Evolutionary conservation across 495 filamentous ascomycete genomes (phyloP), one percentile per base, ranked within the genome.

Genomic region (Neurospora cerealis): DNA sequence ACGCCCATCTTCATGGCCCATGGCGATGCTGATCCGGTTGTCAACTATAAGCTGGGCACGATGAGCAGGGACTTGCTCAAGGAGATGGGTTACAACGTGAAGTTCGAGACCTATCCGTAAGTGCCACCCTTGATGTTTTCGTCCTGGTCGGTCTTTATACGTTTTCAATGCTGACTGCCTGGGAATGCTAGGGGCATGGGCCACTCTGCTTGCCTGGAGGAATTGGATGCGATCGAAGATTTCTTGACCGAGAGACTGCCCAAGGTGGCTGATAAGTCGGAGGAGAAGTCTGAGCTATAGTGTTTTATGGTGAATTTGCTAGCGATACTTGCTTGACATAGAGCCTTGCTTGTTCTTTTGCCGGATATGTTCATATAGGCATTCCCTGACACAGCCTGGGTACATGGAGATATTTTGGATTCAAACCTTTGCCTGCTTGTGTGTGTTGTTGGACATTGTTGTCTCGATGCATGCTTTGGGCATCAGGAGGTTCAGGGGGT

Each of bases 1-100:
- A 97, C 94, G 3, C 91, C 91, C 1, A 90, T 97, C 70, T 96
- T 96, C 82, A 89, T 97, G 87, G 94, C 88, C 10, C 95, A 99
- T 75, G 95, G 95, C 19, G 86, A 89, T 73, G 81, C 80, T 1
- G 96, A 99, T 82, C 83, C 81, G 13, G 83, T 96, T 21, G 92
- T 99, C 2, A 87, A 85, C 74, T 85, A 87, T 39, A 78, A 85
- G 41, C 93, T 92, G 82, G 96, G 95, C 9, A 78, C 88, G 79
- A 79, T 81, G 78, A 93, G 92, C 2, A 87, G 85, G 9, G 83
- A 93, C 9, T 71, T 82, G 71, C 79, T 97, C 70, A 89, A 89
- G 80, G 86, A 87, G 11, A 76, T 89, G 81, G 93, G 92, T 0
- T 89, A 89, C 78, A 87, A 91, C 39, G 91, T 95, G 4, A 88